Conservation (phyloP, 257 asterid genomes). For the Petunia axillaris region DNA sequence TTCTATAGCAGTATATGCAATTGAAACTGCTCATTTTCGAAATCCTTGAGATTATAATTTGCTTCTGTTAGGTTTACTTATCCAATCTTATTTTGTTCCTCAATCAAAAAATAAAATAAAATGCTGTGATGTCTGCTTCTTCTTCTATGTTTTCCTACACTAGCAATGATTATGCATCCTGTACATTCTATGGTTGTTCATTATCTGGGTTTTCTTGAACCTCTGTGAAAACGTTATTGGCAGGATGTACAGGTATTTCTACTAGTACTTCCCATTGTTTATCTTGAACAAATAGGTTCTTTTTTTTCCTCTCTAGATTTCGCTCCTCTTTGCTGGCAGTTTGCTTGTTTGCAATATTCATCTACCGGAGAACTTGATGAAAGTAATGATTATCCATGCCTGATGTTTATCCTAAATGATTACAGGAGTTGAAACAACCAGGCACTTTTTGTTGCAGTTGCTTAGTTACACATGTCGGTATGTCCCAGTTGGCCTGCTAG, state of each 20-base stretch:
- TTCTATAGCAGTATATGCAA: constrained; percentile 2
- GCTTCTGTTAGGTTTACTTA: constrained; percentile 16
- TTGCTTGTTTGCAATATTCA: background rate
- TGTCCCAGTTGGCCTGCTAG: constrained; percentile 87
- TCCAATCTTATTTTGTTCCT: background rate
- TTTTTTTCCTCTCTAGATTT: constrained; percentile 3
- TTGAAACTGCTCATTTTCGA: background rate
- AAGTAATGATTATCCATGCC: background rate
- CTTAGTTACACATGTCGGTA: constrained; percentile 85
- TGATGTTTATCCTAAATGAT: constrained; percentile 7
- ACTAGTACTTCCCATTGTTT: background rate
- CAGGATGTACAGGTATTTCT: background rate
- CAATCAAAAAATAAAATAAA: background rate
- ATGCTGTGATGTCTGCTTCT: background rate
- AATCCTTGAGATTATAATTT: background rate
- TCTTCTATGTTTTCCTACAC: background rate
- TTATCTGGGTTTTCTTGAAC: background rate
- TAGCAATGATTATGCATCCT: background rate
- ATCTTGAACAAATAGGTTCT: background rate
- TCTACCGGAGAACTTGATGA: background rate
- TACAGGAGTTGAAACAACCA: constrained; percentile 90
- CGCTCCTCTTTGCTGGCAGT: background rate
- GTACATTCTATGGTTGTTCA: background rate
- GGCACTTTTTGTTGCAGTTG: constrained; percentile 95
- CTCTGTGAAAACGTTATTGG: background rate